phyloP scores from a whole-genome alignment of 2,329 filamentous ascomycete genomes.

The Bisporella sp. region DNA sequence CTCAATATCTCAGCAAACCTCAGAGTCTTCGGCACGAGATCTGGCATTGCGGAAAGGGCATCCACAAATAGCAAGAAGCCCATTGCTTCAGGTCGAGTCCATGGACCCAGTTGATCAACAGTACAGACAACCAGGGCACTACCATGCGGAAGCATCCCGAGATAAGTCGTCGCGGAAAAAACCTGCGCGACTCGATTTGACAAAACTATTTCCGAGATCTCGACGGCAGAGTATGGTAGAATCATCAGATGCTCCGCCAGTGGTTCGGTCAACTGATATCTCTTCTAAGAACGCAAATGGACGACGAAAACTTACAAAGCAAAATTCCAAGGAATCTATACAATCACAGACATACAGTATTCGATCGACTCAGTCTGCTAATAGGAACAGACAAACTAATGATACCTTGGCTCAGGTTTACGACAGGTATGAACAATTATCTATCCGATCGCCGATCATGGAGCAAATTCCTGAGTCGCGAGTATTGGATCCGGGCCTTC shows the following conservation, averaged over 20 bases:
- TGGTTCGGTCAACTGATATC: not conserved
- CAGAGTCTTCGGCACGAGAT: conserved; percentile 34
- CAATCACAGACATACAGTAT: conserved; percentile 18
- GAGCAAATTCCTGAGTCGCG: conserved; percentile 20
- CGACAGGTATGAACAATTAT: conserved; percentile 22
- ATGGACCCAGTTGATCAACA: conserved; percentile 17
- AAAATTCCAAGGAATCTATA: conserved; percentile 21
- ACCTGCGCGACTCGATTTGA: conserved; percentile 21
- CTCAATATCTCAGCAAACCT: conserved; percentile 34
- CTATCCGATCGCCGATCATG: conserved; percentile 15
- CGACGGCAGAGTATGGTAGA: conserved; percentile 11
- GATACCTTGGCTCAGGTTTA: conserved; percentile 15
- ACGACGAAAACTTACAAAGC: conserved; percentile 18
- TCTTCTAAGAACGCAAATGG: no score
- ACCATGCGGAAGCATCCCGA: not conserved
- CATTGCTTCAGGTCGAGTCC: conserved; percentile 18
- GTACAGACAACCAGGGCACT: conserved; percentile 8
- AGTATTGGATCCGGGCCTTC: conserved; percentile 7
- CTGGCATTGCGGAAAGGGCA: conserved; percentile 30
- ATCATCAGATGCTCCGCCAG: conserved; percentile 5
- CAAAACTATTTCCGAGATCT: conserved; percentile 23
- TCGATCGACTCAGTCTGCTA: conserved; percentile 14
- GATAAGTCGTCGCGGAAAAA: conserved; percentile 21
- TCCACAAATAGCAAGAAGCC: conserved; percentile 22
- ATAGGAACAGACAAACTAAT: conserved; percentile 9